phyloP scores from a whole-genome alignment of 306 rosid species.

The Datisca glomerata region DNA sequence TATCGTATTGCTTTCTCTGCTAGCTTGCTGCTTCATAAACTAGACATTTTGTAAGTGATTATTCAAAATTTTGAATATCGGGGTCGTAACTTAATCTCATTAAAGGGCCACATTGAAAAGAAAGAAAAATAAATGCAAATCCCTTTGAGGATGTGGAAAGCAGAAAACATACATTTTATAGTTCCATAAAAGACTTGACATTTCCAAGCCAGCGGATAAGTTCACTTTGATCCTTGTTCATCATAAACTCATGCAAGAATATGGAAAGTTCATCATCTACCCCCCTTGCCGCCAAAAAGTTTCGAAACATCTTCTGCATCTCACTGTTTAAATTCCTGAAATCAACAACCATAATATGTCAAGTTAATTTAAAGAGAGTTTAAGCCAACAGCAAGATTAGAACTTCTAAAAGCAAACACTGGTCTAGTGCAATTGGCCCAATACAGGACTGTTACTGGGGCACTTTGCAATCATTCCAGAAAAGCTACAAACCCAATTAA shows the following conservation, averaged over 20 bases:
- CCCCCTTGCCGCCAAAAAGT: conserved; percentile 56
- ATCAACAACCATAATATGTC: conserved; percentile 2
- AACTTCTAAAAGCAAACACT: background rate
- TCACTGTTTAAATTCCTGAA: conserved; percentile 44
- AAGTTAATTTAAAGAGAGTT: conserved; percentile 3
- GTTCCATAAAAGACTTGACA: conserved; percentile 21
- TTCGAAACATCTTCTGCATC: conserved; percentile 29
- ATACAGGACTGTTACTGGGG: background rate
- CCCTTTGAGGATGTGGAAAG: too few relatives aligned
- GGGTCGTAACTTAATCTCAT: too few relatives aligned
- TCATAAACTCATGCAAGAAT: conserved; percentile 66
- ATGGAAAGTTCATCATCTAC: conserved; percentile 44
- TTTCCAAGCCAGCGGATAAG: conserved; percentile 51
- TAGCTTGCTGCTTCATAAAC: too few relatives aligned
- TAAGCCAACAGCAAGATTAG: conserved; percentile 7
- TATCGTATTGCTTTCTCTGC: too few relatives aligned
- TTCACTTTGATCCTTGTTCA: conserved; percentile 78
- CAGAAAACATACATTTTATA: background rate
- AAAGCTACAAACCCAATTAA: background rate
- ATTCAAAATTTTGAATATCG: background rate
- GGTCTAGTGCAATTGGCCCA: background rate
- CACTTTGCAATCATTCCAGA: background rate
- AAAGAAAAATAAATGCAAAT: too few relatives aligned
- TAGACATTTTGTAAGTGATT: too few relatives aligned
- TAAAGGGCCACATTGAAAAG: too few relatives aligned